Percentiles rank a stretch among this genome's conserved stretches.
Evolutionary conservation across 2,329 filamentous ascomycete species (phyloP).

Genomic region (Sclerotinia subarctica): DNA sequence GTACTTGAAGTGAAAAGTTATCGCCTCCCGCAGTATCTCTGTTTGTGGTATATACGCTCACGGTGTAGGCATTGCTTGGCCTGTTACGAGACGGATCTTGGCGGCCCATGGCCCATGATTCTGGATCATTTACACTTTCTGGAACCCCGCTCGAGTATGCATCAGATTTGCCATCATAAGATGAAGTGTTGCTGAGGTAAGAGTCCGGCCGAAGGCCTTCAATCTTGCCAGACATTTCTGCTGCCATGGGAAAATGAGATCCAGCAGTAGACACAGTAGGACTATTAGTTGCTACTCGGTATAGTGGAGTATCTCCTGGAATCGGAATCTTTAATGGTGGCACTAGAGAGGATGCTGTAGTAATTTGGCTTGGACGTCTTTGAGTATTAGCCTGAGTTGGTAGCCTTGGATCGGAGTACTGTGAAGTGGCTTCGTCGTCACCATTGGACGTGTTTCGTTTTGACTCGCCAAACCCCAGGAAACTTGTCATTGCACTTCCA

Average conservation of each 20-base stretch:
- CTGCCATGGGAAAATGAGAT: conserved; percentile 49
- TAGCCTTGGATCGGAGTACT: conserved; percentile 47
- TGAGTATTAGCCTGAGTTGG: conserved; percentile 46
- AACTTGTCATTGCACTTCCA: conserved; percentile 61
- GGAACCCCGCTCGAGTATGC: conserved; percentile 65
- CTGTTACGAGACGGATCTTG: conserved; percentile 50
- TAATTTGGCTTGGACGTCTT: conserved; percentile 45
- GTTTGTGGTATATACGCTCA: conserved; percentile 45
- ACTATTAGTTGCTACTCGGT: conserved; percentile 63
- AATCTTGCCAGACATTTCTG: conserved; percentile 60
- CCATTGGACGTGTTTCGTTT: conserved; percentile 44
- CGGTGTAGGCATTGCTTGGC: conserved; percentile 52
- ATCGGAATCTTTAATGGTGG: conserved; percentile 65
- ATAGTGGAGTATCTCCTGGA: conserved; percentile 49
- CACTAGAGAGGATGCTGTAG: conserved; percentile 65
- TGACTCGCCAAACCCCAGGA: conserved; percentile 55
- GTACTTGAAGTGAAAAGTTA: conserved; percentile 26
- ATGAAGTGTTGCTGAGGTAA: conserved; percentile 33
- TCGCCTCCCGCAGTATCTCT: conserved; percentile 32
- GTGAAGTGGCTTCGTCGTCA: conserved; percentile 50
- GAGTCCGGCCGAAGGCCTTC: conserved; percentile 52
- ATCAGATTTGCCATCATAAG: conserved; percentile 37
- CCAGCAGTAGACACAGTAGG: conserved; percentile 59
- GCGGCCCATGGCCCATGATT: conserved; percentile 35
- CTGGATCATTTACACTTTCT: conserved; percentile 48